phyloP scores from a whole-genome alignment of 2,329 filamentous ascomycete species.

The Hypoxylon sp. region DNA sequence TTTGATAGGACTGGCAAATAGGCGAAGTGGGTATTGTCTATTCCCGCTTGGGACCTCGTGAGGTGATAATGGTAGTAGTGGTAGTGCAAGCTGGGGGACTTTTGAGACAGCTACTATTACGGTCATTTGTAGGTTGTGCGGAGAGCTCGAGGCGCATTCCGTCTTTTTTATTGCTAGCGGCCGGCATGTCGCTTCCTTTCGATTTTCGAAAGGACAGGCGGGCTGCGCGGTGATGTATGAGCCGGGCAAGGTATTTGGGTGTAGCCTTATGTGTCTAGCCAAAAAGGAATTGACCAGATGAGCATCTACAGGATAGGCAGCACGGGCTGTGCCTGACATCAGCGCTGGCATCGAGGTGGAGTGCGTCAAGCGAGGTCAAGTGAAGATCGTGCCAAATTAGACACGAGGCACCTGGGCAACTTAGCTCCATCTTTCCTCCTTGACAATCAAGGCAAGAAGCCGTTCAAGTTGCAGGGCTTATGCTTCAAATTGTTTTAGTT shows the following conservation, averaged over 20 bases:
- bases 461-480: conserved; percentile 53
- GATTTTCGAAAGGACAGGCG: conserved; percentile 38
- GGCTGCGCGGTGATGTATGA: conserved; percentile 42
- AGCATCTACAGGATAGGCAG: conserved; percentile 39
- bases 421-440: conserved; percentile 41
- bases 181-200: conserved; percentile 36
- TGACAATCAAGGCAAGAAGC: conserved; percentile 56
- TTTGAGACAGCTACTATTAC: conserved; percentile 54
- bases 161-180: conserved; percentile 49
- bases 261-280: conserved; percentile 47
- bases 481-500: conserved; percentile 51
- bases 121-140: conserved; percentile 46
- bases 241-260: conserved; percentile 48
- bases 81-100: conserved; percentile 52
- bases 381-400: conserved; percentile 42
- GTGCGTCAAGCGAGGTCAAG: conserved; percentile 45
- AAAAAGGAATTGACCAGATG: conserved; percentile 39
- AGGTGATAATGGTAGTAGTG: conserved; percentile 47
- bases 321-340: conserved; percentile 43
- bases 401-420: conserved; percentile 43
- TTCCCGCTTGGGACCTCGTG: conserved; percentile 49
- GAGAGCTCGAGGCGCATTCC: conserved; percentile 48
- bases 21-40: conserved; percentile 49
- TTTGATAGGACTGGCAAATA: conserved; percentile 46
- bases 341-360: conserved; percentile 41